Conservation (phyloP, 1,139 yeast genomes). For the Hanseniaspora uvarum region DNA sequence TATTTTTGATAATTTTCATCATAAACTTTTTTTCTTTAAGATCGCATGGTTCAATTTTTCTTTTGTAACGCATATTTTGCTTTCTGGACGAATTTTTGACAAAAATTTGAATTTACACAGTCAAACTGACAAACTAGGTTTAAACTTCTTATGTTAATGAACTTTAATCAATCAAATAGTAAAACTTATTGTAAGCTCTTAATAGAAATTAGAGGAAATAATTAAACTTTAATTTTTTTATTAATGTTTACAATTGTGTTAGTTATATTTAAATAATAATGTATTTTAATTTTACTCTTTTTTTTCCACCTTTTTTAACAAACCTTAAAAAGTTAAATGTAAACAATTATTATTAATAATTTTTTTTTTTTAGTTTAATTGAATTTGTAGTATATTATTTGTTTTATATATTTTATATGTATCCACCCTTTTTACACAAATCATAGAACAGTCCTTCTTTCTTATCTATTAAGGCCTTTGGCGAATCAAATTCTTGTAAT, state of each 20-base stretch:
- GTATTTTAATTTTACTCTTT: too few relatives aligned
- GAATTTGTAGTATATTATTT: background rate
- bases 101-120: background rate
- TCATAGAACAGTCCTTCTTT: slow-evolving; percentile 38
- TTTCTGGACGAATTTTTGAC: background rate
- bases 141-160: too few relatives aligned
- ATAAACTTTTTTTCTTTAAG: background rate
- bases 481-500: slow-evolving; percentile 44
- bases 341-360: background rate
- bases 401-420: background rate
- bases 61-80: background rate
- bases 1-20: background rate
- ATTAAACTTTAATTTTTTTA: too few relatives aligned
- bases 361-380: background rate
- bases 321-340: background rate
- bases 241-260: too few relatives aligned
- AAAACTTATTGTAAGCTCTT: too few relatives aligned
- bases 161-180: too few relatives aligned
- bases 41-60: background rate
- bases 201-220: too few relatives aligned
- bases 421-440: slow-evolving; percentile 40
- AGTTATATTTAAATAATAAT: too few relatives aligned
- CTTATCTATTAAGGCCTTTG: slow-evolving; percentile 34
- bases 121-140: too few relatives aligned
- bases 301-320: too few relatives aligned